phyloP scores from a whole-genome alignment of 2,329 filamentous ascomycete genomes.

The Fusarium fujikuroi region DNA sequence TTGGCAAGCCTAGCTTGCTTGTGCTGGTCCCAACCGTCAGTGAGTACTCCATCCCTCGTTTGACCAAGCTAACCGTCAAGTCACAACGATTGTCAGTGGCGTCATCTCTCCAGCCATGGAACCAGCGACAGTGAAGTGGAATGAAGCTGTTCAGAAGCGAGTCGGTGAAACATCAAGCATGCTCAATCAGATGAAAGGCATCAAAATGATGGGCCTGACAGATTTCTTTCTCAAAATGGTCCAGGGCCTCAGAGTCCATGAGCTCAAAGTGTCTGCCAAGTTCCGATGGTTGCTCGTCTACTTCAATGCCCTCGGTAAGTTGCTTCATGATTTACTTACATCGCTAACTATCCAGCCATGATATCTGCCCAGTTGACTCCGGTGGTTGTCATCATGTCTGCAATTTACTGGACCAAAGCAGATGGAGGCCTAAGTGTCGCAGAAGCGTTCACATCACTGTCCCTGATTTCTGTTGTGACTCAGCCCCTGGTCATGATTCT shows the following conservation, averaged over 20 bases:
- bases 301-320: slow-evolving; percentile 46
- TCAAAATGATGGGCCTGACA: slow-evolving; percentile 58
- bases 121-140: slow-evolving; percentile 53
- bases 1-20: slow-evolving; percentile 47
- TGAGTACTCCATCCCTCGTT: background rate
- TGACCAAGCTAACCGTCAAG: background rate
- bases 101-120: slow-evolving; percentile 45
- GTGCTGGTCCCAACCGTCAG: slow-evolving; percentile 45
- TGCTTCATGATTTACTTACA: accelerated
- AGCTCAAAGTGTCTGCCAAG: slow-evolving; percentile 52
- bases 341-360: slow-evolving; percentile 31
- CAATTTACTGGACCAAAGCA: slow-evolving; percentile 48
- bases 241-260: slow-evolving; percentile 50
- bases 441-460: slow-evolving; percentile 51
- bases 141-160: slow-evolving; percentile 53
- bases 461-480: slow-evolving; percentile 49
- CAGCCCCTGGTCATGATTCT: slow-evolving; percentile 49
- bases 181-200: slow-evolving; percentile 54
- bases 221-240: slow-evolving; percentile 47
- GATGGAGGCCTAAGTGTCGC: slow-evolving; percentile 46
- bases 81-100: slow-evolving; percentile 34
- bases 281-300: slow-evolving; percentile 51
- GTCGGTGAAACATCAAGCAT: slow-evolving; percentile 54
- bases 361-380: slow-evolving; percentile 47
- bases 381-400: slow-evolving; percentile 48